Percentiles rank a stretch among this genome's conserved stretches.
These are phyloP conservation scores for Daedaleopsis nitida DNA, from an alignment of 768 basidiomycete species.

Conservation along the genomic window DNA sequence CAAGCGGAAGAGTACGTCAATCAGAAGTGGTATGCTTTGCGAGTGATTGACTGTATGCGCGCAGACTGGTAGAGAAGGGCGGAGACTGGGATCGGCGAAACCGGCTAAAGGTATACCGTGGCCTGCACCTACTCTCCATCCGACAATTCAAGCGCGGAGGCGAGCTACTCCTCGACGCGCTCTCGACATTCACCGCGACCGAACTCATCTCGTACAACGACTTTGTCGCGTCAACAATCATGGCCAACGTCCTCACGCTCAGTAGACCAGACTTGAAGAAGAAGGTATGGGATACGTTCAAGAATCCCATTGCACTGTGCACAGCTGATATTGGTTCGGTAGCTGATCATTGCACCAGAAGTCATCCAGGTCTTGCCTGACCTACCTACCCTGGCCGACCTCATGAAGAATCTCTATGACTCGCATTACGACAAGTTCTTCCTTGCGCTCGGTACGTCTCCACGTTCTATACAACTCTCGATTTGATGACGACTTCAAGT, in stretches of 20 bases:
- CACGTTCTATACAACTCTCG: not conserved
- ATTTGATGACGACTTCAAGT: constrained; percentile 4
- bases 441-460: constrained; percentile 69
- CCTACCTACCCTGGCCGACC: constrained; percentile 78
- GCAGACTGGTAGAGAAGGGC: constrained; percentile 87
- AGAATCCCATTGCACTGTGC: too few relatives aligned
- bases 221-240: constrained; percentile 84
- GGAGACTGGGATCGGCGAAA: constrained; percentile 99
- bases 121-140: constrained; percentile 79
- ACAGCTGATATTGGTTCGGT: too few relatives aligned
- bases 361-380: constrained; percentile 84
- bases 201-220: constrained; percentile 89
- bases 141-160: constrained; percentile 90
- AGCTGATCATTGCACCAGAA: constrained; percentile 88
- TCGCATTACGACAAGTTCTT: constrained; percentile 97
- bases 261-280: constrained; percentile 88
- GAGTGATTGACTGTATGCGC: not conserved
- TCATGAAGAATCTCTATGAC: constrained; percentile 86
- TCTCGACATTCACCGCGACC: constrained; percentile 92
- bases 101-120: constrained; percentile 94
- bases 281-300: constrained; percentile 52
- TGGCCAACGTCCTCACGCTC: constrained; percentile 75
- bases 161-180: constrained; percentile 85
- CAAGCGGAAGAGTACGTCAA: constrained; percentile 77
- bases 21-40: not conserved